Conservation (phyloP, 441 rosid species). For the Populus hybrid region DNA sequence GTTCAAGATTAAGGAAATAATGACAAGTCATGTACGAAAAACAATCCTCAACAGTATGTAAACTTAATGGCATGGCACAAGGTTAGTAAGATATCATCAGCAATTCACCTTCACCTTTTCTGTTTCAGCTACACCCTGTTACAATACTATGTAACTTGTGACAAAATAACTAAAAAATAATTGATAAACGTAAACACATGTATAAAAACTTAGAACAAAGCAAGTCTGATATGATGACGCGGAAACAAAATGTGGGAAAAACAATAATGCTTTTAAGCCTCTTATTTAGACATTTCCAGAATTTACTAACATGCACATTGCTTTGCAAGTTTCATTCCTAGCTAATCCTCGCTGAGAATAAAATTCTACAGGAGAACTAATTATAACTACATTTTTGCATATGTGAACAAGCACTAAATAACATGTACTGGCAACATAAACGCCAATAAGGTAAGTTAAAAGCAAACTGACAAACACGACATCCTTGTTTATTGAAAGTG, state of each 20-base stretch:
- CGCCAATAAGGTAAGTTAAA: neutral
- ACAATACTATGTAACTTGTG: neutral
- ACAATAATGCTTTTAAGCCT: neutral
- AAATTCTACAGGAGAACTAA: neutral
- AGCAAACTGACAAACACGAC: neutral
- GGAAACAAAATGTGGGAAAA: neutral
- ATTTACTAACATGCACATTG: neutral
- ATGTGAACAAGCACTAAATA: neutral
- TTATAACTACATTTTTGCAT: neutral
- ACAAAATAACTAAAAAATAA: neutral
- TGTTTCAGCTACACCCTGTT: constrained; percentile 56
- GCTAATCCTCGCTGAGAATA: neutral
- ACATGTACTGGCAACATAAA: neutral
- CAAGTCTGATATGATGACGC: too few species aligned
- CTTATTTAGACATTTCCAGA: neutral
- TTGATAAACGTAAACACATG: neutral
- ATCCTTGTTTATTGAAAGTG: neutral
- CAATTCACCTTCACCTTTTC: constrained; percentile 58
- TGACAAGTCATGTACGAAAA: neutral
- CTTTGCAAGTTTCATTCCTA: neutral
- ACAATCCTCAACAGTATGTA: neutral
- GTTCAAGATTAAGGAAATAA: neutral
- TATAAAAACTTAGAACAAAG: neutral
- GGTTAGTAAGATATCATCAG: neutral
- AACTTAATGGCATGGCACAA: neutral